A percentile compares a stretch with the other conserved stretches of the same genome.
phyloP scores from a whole-genome alignment of 2,329 filamentous ascomycete genomes.

The Aspergillus japonicus region DNA sequence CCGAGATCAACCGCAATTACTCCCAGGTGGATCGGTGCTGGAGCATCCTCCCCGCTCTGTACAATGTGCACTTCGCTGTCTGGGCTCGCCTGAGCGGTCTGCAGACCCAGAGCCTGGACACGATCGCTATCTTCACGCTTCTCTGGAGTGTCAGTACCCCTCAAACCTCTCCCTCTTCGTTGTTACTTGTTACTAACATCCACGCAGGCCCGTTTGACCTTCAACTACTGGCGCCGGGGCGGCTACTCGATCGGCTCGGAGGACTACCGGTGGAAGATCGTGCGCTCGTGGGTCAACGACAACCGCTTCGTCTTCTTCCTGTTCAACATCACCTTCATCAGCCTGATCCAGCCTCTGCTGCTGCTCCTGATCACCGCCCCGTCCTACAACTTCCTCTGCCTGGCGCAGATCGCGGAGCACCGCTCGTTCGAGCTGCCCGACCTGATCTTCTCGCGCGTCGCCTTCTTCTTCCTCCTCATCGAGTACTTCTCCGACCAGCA shows the following conservation, averaged over 20 bases:
- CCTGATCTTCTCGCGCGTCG: constrained; percentile 53
- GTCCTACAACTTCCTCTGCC: constrained; percentile 77
- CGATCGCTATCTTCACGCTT: constrained; percentile 66
- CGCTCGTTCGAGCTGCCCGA: constrained; percentile 60
- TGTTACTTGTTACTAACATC: constrained; percentile 23
- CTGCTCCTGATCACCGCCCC: constrained; percentile 77
- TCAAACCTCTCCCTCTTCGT: neutral
- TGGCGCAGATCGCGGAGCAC: constrained; percentile 60
- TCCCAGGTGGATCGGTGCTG: constrained; percentile 94
- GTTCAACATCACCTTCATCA: constrained; percentile 89
- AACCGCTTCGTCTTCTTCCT: constrained; percentile 78
- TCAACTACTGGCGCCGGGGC: constrained; percentile 94
- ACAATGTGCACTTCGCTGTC: constrained; percentile 77
- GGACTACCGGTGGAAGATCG: constrained; percentile 87
- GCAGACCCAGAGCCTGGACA: constrained; percentile 68
- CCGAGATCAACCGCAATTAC: constrained; percentile 88
- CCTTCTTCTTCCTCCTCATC: constrained; percentile 60
- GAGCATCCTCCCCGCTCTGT: constrained; percentile 85
- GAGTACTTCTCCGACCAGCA: constrained; percentile 86
- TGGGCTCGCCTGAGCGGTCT: constrained; percentile 78
- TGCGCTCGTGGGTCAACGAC: constrained; percentile 61
- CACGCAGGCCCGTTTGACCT: constrained; percentile 72
- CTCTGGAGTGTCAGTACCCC: constrained; percentile 71
- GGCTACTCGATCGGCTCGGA: constrained; percentile 87
- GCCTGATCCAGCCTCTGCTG: constrained; percentile 75